These are phyloP conservation scores for Tubosaeta sp. DNA, from an alignment of 768 basidiomycete species.

Conservation along the genomic window DNA sequence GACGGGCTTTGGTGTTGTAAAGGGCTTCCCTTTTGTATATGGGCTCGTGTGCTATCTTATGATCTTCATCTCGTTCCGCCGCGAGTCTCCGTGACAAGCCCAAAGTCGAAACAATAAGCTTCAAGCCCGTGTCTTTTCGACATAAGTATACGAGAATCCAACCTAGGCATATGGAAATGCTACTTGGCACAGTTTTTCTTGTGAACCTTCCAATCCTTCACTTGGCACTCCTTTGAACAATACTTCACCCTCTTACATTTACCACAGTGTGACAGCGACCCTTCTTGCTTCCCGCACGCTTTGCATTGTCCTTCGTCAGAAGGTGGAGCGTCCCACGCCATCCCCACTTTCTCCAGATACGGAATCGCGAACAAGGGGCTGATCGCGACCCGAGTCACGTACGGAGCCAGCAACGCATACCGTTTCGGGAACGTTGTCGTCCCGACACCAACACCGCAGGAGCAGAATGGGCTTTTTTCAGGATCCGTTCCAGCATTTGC, in stretches of 20 bases:
- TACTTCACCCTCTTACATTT: conserved; percentile 39
- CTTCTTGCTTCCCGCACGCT: conserved; percentile 19
- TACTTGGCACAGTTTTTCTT: conserved; percentile 32
- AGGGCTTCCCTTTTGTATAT: conserved; percentile 16
- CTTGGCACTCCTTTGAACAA: conserved; percentile 44
- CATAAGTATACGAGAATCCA: background rate
- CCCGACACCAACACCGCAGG: conserved; percentile 50
- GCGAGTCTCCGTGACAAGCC: too few relatives aligned
- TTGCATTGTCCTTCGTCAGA: conserved; percentile 10
- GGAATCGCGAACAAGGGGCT: conserved; percentile 51
- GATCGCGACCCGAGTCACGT: conserved; percentile 47
- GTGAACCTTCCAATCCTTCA: conserved; percentile 44
- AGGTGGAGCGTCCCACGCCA: background rate
- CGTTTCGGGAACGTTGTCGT: conserved; percentile 33
- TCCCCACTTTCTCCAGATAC: conserved; percentile 40
- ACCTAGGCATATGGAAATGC: too few relatives aligned
- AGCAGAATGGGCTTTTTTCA: conserved; percentile 43
- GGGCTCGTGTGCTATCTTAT: conserved; percentile 1
- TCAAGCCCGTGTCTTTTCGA: too few relatives aligned
- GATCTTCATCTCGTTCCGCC: background rate
- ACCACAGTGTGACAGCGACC: conserved; percentile 29
- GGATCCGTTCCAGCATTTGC: conserved; percentile 29
- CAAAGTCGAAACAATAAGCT: too few relatives aligned
- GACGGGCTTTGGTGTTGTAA: conserved; percentile 4
- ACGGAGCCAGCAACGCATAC: conserved; percentile 41